Base-by-base conservation (phyloP, 495 filamentous ascomycete species). In the Talaromyces trachyspermus region DNA sequence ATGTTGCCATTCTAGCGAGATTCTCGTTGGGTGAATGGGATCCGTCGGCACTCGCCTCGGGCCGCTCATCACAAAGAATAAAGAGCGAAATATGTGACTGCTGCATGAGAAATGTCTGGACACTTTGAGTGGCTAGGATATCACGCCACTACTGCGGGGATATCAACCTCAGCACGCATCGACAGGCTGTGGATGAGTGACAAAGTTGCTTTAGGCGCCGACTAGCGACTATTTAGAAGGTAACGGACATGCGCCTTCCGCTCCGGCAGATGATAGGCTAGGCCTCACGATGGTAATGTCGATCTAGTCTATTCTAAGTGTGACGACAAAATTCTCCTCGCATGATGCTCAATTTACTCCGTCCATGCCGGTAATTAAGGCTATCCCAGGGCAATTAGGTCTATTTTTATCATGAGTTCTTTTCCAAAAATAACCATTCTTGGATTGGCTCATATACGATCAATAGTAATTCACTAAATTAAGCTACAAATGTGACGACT, bases 71-170 rank as follows among this genome's bases (percentile, higher is more conserved):
- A 39, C 36, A 39, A 10, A 39, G 36, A 39, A 39, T 18, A 19
- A 39, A 39, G 2, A 15, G 15, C 18, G 20, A 7, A 18, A 18
- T 19, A 9, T 39, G 36, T 18, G 17, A 18, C 10, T 18, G 24
- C 40, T 25, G 11, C 12, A 18, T 18, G 29, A 11, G n/a, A n/a
- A n/a, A n/a, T n/a, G n/a, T n/a, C n/a, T n/a, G n/a, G n/a, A n/a
- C n/a, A n/a, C n/a, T n/a, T 5, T 41, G 38, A 54, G 46, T 48
- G 52, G 51, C 26, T 32, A 36, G 37, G 5, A 19, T 18, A 14
- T 6, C 5, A 39, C 23, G 25, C 29, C 51, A 49, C 52, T 52
- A 52, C 27, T 52, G 55, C 49, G 25, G 55, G 51, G 46, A 50
- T 45, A 10, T 22, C 17, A 3, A n/a, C 8, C 20, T 33, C 43